Conservation (phyloP, 371 early-diverging fungal species). For the Phascolomyces articulosus region DNA sequence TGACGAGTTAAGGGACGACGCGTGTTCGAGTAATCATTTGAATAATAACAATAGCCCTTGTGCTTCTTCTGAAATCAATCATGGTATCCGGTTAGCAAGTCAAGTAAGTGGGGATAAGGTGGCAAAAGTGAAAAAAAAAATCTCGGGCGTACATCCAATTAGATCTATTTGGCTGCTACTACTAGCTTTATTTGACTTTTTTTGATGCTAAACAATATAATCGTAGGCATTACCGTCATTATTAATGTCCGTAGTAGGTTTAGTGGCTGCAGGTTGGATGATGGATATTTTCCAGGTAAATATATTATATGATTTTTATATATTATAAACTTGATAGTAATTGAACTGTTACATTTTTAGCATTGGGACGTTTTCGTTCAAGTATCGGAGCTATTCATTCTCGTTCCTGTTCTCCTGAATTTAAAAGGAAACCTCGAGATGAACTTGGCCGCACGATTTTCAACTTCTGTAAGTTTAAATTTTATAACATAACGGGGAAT, state of each 20-base stretch:
- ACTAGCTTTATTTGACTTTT: too few species aligned
- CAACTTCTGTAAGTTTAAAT: slow-evolving; percentile 63
- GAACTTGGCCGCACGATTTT: slow-evolving; percentile 84
- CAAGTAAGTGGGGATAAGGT: slow-evolving; percentile 21
- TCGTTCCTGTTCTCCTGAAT: slow-evolving; percentile 84
- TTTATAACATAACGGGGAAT: not conserved
- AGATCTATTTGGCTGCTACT: too few species aligned
- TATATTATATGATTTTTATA: not conserved
- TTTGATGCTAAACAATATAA: too few species aligned
- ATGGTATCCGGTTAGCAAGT: slow-evolving; percentile 25
- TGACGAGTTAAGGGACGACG: not conserved
- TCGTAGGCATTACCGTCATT: slow-evolving; percentile 77
- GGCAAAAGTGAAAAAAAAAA: too few species aligned
- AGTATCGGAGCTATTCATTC: slow-evolving; percentile 80
- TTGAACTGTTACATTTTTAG: too few species aligned
- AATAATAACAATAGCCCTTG: not conserved
- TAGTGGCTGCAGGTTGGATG: slow-evolving; percentile 77
- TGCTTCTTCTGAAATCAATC: slow-evolving; percentile 6
- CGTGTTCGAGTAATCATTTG: not conserved
- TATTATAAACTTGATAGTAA: not conserved
- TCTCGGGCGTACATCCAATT: too few species aligned
- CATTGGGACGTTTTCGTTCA: slow-evolving; percentile 75
- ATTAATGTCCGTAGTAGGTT: slow-evolving; percentile 72
- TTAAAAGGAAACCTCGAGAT: slow-evolving; percentile 91
- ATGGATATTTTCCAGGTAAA: slow-evolving; percentile 73